These are phyloP conservation scores for Nothophaeocryptopus gaeumannii DNA, from an alignment of 2,329 filamentous ascomycete species.

Conservation along the genomic window DNA sequence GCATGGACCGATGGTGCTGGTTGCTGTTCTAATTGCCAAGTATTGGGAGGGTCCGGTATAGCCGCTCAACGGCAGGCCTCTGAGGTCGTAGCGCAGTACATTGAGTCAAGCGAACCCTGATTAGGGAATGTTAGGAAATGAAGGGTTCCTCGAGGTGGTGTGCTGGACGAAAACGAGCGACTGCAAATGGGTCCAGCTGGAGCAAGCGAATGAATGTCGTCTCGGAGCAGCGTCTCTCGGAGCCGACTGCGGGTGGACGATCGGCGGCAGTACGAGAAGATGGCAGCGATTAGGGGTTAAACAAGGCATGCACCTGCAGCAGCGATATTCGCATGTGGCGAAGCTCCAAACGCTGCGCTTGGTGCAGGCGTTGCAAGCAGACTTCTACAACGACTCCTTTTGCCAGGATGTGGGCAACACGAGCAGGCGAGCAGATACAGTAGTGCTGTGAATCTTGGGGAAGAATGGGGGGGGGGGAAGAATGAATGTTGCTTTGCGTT, in stretches of 20 bases:
- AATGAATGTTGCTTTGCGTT: no score
- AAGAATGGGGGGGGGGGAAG: no score
- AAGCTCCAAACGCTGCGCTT: slow-evolving; percentile 1
- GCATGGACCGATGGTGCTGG: not conserved
- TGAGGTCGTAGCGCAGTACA: not conserved
- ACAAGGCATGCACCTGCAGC: no score
- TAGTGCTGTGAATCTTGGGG: not conserved
- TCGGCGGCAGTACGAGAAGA: not conserved
- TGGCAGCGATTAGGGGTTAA: not conserved
- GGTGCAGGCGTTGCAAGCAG: slow-evolving; percentile 3
- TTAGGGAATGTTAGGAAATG: not conserved
- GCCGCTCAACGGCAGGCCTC: slow-evolving; percentile 3
- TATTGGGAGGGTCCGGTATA: not conserved
- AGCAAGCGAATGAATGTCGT: not conserved
- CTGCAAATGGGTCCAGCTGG: not conserved
- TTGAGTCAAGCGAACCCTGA: not conserved
- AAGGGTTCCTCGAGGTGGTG: slow-evolving; percentile 4
- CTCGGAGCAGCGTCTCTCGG: not conserved
- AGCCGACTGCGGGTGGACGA: slow-evolving; percentile 2
- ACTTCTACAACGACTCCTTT: not conserved
- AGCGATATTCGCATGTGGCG: not conserved
- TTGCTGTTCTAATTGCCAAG: slow-evolving; percentile 1
- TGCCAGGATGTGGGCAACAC: slow-evolving; percentile 3
- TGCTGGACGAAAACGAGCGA: slow-evolving; percentile 4
- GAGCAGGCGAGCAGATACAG: slow-evolving; percentile 8